phyloP scores from a whole-genome alignment of 257 asterid species.

The Solanum virginianum region DNA sequence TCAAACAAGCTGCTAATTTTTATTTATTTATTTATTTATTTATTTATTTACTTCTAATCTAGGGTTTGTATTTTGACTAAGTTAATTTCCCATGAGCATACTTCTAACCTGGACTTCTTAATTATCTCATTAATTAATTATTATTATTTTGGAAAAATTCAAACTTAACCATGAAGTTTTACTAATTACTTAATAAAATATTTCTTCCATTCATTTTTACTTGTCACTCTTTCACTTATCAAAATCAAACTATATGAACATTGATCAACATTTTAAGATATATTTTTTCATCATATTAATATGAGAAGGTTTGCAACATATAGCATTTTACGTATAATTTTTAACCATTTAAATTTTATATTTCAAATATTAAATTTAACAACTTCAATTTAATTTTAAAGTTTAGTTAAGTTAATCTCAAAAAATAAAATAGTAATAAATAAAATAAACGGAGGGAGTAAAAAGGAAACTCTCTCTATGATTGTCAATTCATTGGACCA shows the following conservation, averaged over 20 bases:
- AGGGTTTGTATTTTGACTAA: not conserved
- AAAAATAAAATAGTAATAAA: too few species aligned
- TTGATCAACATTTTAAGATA: too few species aligned
- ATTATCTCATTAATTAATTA: not conserved
- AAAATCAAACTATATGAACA: too few species aligned
- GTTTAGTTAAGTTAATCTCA: fast-evolving
- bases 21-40: not conserved
- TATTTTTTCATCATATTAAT: too few species aligned
- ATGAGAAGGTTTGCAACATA: too few species aligned
- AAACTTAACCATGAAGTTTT: not conserved
- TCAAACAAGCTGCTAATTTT: not conserved
- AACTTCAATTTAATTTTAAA: too few species aligned
- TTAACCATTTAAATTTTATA: too few species aligned
- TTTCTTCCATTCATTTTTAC: too few species aligned
- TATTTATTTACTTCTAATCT: not conserved
- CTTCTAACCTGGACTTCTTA: not conserved
- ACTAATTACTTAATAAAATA: not conserved
- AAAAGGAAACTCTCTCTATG: not conserved
- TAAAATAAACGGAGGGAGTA: too few species aligned
- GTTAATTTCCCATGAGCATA: not conserved
- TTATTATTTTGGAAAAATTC: not conserved
- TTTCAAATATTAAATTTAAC: too few species aligned
- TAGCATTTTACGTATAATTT: too few species aligned
- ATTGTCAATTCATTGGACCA: not conserved
- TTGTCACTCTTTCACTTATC: too few species aligned